Percentiles rank a stretch among this genome's conserved stretches.
These are phyloP conservation scores for Brassica carinata DNA, from an alignment of 345 rosid genomes.

Conservation along the genomic window DNA sequence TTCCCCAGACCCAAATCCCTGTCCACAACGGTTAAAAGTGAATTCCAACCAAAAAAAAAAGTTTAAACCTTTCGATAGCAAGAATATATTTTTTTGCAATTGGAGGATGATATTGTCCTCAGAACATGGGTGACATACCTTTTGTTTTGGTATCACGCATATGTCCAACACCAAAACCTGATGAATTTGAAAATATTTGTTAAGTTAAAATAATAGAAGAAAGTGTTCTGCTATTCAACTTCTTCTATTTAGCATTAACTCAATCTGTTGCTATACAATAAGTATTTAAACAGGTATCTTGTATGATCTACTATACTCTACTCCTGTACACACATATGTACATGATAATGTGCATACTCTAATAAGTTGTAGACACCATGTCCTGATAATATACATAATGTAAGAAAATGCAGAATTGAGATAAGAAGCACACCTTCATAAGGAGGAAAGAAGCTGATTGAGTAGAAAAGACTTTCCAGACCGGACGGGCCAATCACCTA, in stretches of 20 bases:
- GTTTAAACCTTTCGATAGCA: not conserved
- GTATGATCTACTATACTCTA: too few relatives aligned
- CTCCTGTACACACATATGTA: too few relatives aligned
- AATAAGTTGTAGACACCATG: not conserved
- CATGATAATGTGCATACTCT: too few relatives aligned
- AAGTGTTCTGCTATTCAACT: too few relatives aligned
- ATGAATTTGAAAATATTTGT: not conserved
- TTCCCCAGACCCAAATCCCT: conserved; percentile 99
- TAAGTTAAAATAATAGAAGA: too few relatives aligned
- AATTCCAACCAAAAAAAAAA: not conserved
- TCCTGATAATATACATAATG: conserved; percentile 17
- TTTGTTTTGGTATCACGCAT: conserved; percentile 99
- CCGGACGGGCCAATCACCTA: conserved; percentile 99
- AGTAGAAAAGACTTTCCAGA: conserved; percentile 98
- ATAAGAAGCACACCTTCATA: conserved; percentile 80
- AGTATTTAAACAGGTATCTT: too few relatives aligned
- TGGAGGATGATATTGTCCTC: not conserved
- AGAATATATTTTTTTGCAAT: not conserved
- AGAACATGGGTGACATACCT: conserved; percentile 55
- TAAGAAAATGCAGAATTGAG: too few relatives aligned
- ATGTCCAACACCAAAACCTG: conserved; percentile 99
- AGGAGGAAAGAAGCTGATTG: conserved; percentile 96
- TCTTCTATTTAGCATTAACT: too few relatives aligned
- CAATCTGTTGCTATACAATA: too few relatives aligned
- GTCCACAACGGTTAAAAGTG: conserved; percentile 12